These are phyloP conservation scores for Penicillium desertorum DNA, from an alignment of 495 filamentous ascomycete species.

Conservation along the genomic window DNA sequence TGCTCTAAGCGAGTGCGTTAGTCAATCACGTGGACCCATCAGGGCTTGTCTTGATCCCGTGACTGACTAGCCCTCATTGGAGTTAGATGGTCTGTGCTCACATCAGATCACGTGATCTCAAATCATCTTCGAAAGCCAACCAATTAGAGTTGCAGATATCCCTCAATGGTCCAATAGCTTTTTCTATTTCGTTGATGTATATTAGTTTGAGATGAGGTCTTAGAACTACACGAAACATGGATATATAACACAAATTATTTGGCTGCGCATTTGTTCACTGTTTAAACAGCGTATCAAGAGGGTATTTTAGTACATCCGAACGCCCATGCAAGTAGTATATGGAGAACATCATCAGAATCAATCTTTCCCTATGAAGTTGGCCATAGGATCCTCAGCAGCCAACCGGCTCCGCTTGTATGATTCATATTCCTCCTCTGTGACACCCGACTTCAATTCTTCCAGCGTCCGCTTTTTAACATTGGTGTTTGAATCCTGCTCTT, in stretches of 20 bases:
- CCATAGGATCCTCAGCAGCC: conserved; percentile 81
- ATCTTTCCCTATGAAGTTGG: conserved; percentile 65
- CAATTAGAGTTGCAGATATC: not conserved
- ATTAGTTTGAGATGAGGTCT: not conserved
- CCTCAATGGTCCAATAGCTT: not conserved
- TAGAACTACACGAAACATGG: not conserved
- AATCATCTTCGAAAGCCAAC: not conserved
- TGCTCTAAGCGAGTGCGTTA: conserved; percentile 45
- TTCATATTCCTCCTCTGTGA: conserved; percentile 81
- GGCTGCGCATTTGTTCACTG: conserved; percentile 1
- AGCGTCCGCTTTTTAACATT: conserved; percentile 66
- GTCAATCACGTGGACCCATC: conserved; percentile 14
- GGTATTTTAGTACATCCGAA: conserved; percentile 31
- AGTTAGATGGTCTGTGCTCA: not conserved
- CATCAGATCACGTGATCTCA: not conserved
- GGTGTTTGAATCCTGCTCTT: conserved; percentile 26
- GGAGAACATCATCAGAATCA: conserved; percentile 14
- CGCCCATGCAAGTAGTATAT: conserved; percentile 17
- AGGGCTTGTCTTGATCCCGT: conserved; percentile 41
- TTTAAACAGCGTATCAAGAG: conserved; percentile 14
- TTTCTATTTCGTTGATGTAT: not conserved
- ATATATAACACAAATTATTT: not conserved
- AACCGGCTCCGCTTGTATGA: conserved; percentile 71
- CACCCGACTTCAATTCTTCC: conserved; percentile 67
- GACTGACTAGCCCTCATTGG: conserved; percentile 17